phyloP scores from a whole-genome alignment of 768 basidiomycete genomes.

The Termitomyces sp. region DNA sequence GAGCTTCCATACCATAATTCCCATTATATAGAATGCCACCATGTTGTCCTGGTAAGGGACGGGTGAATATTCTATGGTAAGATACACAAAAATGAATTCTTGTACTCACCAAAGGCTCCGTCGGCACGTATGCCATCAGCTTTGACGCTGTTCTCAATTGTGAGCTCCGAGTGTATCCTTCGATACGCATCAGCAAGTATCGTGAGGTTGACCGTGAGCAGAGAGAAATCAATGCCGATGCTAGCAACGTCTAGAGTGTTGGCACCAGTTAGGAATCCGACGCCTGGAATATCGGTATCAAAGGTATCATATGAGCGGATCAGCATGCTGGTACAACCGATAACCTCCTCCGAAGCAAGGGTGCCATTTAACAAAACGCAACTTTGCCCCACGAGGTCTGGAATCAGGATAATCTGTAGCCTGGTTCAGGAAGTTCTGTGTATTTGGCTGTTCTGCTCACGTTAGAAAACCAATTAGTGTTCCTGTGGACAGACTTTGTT shows the following conservation, averaged over 20 bases:
- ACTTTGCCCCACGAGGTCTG: constrained; percentile 45
- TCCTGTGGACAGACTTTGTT: constrained; percentile 31
- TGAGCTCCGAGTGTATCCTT: constrained; percentile 47
- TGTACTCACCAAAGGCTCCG: constrained; percentile 37
- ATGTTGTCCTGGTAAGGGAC: constrained; percentile 40
- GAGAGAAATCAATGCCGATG: constrained; percentile 49
- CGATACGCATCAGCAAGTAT: constrained; percentile 44
- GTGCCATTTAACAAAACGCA: constrained; percentile 50
- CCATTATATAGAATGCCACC: constrained; percentile 64
- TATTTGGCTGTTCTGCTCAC: constrained; percentile 18
- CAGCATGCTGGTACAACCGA: constrained; percentile 45
- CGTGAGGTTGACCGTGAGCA: constrained; percentile 35
- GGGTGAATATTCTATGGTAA: background rate
- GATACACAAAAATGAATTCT: background rate
- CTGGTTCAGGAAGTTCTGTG: background rate
- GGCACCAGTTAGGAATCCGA: constrained; percentile 53
- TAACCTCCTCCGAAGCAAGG: constrained; percentile 33
- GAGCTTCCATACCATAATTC: constrained; percentile 46
- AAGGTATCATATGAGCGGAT: constrained; percentile 38
- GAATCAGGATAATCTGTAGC: constrained; percentile 54
- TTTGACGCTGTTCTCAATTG: constrained; percentile 35
- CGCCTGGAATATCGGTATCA: constrained; percentile 23
- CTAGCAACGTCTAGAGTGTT: constrained; percentile 62
- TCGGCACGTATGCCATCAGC: constrained; percentile 59
- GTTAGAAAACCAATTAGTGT: constrained; percentile 64